Evolutionary conservation across 768 basidiomycete species (phyloP).

Genomic region (Tricholoma furcatifolium): DNA sequence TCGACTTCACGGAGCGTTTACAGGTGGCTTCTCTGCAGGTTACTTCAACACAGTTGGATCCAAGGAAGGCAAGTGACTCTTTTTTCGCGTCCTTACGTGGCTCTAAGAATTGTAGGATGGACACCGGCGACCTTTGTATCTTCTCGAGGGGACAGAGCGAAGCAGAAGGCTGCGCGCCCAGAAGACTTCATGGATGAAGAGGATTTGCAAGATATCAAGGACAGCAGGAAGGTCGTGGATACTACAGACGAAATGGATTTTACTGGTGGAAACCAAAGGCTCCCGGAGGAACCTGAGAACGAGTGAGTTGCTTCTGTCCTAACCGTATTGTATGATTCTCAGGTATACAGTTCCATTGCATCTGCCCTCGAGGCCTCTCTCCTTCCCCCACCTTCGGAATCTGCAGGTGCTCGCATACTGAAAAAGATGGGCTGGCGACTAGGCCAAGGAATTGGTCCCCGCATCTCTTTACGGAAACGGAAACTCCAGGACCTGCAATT

Average conservation of each 20-base stretch:
- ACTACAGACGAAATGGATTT: conserved; percentile 79
- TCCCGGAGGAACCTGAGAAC: conserved; percentile 42
- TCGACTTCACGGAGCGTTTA: conserved; percentile 97
- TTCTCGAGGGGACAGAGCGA: conserved; percentile 74
- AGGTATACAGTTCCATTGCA: conserved; percentile 52
- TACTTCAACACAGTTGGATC: conserved; percentile 97
- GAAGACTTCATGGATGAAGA: conserved; percentile 99
- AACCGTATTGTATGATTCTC: neutral
- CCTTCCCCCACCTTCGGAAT: conserved; percentile 73
- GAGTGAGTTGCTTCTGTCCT: conserved; percentile 45
- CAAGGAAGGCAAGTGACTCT: conserved; percentile 73
- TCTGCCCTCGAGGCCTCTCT: conserved; percentile 63
- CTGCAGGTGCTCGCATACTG: conserved; percentile 80
- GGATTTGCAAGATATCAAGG: conserved; percentile 81
- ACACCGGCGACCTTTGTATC: conserved; percentile 90
- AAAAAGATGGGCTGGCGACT: conserved; percentile 95
- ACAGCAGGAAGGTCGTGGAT: conserved; percentile 72
- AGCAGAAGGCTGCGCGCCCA: conserved; percentile 58
- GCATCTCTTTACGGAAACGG: conserved; percentile 75
- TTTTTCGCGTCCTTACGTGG: neutral
- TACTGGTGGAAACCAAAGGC: conserved; percentile 51
- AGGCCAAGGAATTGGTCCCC: conserved; percentile 92
- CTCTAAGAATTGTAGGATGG: conserved; percentile 69
- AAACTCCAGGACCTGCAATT: conserved; percentile 65
- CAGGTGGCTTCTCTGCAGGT: conserved; percentile 96